A percentile compares a stretch with the other conserved stretches of the same genome.
Conservation (phyloP, 164 flowering plant genomes). For the Hamamelis virginiana region DNA sequence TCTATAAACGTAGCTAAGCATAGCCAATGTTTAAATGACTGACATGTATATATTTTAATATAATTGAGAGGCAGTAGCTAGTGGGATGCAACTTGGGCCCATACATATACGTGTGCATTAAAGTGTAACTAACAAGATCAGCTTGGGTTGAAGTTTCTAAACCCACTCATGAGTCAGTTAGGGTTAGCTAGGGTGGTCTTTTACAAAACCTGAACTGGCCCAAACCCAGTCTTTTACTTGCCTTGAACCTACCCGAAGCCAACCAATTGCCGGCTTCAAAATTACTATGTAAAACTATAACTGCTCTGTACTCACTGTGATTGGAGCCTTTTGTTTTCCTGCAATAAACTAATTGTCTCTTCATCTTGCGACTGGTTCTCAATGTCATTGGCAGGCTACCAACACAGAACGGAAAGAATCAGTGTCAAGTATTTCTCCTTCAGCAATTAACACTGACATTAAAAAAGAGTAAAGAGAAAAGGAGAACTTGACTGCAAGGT, state of each 20-base stretch:
- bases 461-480: background rate
- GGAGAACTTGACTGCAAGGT: background rate
- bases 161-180: no score
- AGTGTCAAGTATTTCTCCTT: background rate
- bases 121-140: no score
- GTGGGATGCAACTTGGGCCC: no score
- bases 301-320: conserved; percentile 37
- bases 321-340: conserved; percentile 42
- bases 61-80: no score
- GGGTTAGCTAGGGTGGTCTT: no score
- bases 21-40: no score
- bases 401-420: background rate
- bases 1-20: background rate
- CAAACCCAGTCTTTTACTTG: background rate
- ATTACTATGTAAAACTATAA: background rate
- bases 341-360: conserved; percentile 25
- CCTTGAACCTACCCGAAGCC: no score
- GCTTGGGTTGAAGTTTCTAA: no score
- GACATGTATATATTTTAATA: no score
- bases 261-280: background rate
- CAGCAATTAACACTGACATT: background rate
- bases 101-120: no score
- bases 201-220: background rate
- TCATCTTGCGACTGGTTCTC: conserved; percentile 17
- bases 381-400: conserved; percentile 26